Conservation (phyloP, 345 rosid genomes). For the Syzygium oleosum region DNA sequence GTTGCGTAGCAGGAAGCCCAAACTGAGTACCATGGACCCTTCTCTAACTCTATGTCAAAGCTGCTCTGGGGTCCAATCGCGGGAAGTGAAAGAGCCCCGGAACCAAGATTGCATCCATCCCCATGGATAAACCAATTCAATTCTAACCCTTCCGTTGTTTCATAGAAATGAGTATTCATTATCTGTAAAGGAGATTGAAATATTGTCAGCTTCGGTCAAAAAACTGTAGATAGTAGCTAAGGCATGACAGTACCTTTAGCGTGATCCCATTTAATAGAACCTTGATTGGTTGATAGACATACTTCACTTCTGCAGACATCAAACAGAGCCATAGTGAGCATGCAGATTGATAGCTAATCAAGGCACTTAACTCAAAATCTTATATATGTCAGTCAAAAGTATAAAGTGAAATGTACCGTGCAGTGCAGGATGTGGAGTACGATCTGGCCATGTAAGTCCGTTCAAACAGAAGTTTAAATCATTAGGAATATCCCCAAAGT, state of each 20-base stretch:
- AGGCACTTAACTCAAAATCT: neutral
- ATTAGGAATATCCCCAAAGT: conserved; percentile 92
- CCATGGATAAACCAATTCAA: conserved; percentile 69
- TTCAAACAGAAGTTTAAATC: conserved; percentile 92
- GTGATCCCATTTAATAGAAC: conserved; percentile 34
- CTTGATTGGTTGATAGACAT: conserved; percentile 80
- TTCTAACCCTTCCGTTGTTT: conserved; percentile 60
- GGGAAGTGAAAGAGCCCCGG: conserved; percentile 61
- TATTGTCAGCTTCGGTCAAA: neutral
- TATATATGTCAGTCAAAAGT: neutral
- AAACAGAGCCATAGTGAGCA: conserved; percentile 7
- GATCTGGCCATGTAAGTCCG: conserved; percentile 91
- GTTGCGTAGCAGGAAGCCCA: conserved; percentile 58
- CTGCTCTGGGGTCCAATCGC: conserved; percentile 59
- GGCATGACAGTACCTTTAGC: conserved; percentile 41
- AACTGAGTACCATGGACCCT: conserved; percentile 76
- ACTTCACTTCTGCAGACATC: conserved; percentile 76
- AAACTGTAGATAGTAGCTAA: neutral
- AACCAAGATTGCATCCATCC: conserved; percentile 66
- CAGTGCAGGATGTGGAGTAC: conserved; percentile 89
- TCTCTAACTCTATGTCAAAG: conserved; percentile 53
- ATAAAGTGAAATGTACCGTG: conserved; percentile 39
- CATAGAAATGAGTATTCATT: conserved; percentile 52
- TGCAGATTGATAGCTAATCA: conserved; percentile 6
- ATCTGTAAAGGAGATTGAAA: conserved; percentile 45